Percentiles rank a stretch among this genome's conserved stretches.
These are phyloP conservation scores for Umbelopsis ramanniana DNA, from an alignment of 192 early-diverging fungal genomes.

Conservation along the genomic window DNA sequence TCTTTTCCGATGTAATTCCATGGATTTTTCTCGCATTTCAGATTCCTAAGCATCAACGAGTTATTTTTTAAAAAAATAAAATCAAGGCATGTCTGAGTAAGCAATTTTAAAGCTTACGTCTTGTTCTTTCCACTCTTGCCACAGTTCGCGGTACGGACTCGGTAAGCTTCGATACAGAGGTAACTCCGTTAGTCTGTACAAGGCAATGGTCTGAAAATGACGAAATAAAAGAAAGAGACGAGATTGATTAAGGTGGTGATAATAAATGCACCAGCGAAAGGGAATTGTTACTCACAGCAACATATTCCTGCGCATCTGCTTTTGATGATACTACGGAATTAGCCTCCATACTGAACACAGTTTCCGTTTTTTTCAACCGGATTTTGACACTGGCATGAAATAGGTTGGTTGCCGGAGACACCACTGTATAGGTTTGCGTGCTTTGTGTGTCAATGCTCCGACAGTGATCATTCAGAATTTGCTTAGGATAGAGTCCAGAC, in stretches of 20 bases:
- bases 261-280: background rate
- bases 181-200: conserved; percentile 25
- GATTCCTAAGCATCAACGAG: background rate
- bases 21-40: conserved; percentile 7
- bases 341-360: background rate
- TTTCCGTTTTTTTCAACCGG: background rate
- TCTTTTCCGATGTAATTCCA: conserved; percentile 23
- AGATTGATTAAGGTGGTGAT: too few relatives aligned
- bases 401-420: background rate
- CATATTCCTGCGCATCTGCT: conserved; percentile 33
- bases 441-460: conserved; percentile 2
- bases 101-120: conserved; percentile 17
- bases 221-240: too few relatives aligned
- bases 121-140: conserved; percentile 29
- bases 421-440: background rate
- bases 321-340: background rate
- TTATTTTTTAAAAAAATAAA: background rate
- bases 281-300: conserved; percentile 20
- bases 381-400: conserved; percentile 24
- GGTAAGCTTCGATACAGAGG: conserved; percentile 18
- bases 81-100: background rate
- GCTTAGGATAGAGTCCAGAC: conserved; percentile 28
- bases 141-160: conserved; percentile 25
- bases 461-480: conserved; percentile 25
- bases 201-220: conserved; percentile 28